Evolutionary conservation across 257 asterid species (phyloP), one percentile per base, ranked within the genome.

Genomic region (Solanum ossicruentum): DNA sequence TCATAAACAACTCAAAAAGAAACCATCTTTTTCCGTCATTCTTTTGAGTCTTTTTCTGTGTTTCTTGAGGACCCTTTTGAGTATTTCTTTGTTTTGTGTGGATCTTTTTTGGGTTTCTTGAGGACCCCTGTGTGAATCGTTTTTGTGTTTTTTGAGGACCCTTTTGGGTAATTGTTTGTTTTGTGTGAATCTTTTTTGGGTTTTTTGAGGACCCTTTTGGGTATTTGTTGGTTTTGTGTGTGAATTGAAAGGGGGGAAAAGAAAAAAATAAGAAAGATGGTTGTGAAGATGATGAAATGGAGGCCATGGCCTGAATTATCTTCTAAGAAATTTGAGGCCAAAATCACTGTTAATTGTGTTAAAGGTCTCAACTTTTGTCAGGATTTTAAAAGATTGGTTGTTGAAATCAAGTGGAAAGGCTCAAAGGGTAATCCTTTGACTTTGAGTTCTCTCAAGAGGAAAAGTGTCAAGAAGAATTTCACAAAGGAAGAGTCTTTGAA

Each of bases 211-310:
- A 69, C 51, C 77, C 77, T 67, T 67, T 67, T 67, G 51, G 10
- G 54, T 70, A 3, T 70, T 70, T 39, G 16, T 16, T 67, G 3
- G 57, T 43, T 12, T 73, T 47, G 61, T 75, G 39, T 72, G 61
- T 51, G 43, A 51, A 23, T 77, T 77, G 45, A 75, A 47, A 47
- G 41, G 58, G 39, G 41, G 58, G 39, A 1, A 13, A 9, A 66
- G 43, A 21, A 1, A 13, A 13, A 4, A 66, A 52, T 11, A n/a
- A 54, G n/a, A 43, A 51, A 58, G 52, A 94, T 93, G 97, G 97
- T 90, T 80, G 98, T 89, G 89, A 93, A 87, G 91, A 93, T 94
- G 96, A 92, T 91, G 88, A 93, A 89, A 82, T 94, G 98, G 98
- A 91, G 92, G 93, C 89, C 96, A 43, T 89, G 98, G 95, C 94